These are phyloP conservation scores for Jaltomata sinuosa DNA, from an alignment of 257 asterid species.

Conservation along the genomic window DNA sequence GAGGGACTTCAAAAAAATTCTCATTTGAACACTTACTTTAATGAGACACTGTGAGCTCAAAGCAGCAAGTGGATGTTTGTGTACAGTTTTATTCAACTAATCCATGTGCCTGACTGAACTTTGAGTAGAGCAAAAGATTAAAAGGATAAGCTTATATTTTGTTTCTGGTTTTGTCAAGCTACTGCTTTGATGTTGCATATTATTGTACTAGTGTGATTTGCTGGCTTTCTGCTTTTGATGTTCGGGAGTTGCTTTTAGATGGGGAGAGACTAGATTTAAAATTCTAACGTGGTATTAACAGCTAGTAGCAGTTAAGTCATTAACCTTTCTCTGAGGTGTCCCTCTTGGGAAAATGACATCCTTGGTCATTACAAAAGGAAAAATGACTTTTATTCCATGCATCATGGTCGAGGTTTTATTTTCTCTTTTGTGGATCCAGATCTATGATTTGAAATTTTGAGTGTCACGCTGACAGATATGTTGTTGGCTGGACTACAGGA, in stretches of 20 bases:
- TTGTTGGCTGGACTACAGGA: conserved; percentile 43
- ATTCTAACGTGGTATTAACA: neutral
- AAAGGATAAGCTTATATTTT: neutral
- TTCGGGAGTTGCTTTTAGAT: neutral
- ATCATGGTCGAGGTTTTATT: neutral
- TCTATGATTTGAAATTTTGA: neutral
- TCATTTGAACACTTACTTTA: neutral
- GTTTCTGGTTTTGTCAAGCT: neutral
- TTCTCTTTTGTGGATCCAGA: neutral
- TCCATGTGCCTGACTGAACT: neutral
- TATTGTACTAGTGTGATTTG: neutral
- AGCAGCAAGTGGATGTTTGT: neutral
- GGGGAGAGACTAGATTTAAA: neutral
- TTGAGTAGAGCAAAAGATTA: neutral
- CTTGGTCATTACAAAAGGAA: neutral
- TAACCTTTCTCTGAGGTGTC: neutral
- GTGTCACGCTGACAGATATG: neutral
- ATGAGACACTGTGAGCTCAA: neutral
- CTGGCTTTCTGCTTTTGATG: neutral
- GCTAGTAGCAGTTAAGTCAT: neutral
- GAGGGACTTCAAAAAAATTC: neutral
- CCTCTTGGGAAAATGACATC: neutral
- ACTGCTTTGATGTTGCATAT: neutral
- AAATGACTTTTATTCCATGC: neutral
- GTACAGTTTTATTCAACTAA: neutral